Evolutionary conservation across 257 asterid species (phyloP).

Genomic region (Henckelia pumila): DNA sequence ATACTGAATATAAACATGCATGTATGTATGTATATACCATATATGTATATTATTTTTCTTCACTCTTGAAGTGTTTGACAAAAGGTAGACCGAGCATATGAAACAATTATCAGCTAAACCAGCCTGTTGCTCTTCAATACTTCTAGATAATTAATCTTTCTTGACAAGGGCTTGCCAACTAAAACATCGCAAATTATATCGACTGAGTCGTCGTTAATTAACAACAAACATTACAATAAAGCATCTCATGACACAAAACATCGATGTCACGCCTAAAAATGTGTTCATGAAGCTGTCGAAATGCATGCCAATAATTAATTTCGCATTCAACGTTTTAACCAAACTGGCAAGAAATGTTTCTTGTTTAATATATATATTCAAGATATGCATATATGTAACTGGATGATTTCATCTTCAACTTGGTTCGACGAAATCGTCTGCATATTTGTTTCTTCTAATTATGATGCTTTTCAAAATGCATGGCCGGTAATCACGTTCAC

Average conservation of each 20-base stretch:
- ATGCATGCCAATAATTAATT: conserved; percentile 7
- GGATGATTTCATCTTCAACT: conserved; percentile 24
- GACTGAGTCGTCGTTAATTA: conserved; percentile 44
- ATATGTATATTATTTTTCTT: no score
- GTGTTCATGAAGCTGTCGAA: conserved; percentile 36
- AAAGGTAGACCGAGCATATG: conserved; percentile 14
- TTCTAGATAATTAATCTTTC: conserved; percentile 21
- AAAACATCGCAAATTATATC: conserved; percentile 21
- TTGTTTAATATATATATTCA: conserved; percentile 24
- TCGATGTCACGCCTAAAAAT: conserved; percentile 10
- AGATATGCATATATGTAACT: conserved; percentile 15
- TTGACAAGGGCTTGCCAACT: conserved; percentile 42
- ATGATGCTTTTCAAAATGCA: conserved; percentile 27
- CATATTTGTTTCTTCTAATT: conserved; percentile 15
- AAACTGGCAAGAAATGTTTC: conserved; percentile 33
- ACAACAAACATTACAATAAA: conserved; percentile 32
- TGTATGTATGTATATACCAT: no score
- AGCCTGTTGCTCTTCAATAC: conserved; percentile 14
- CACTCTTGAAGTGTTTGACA: conserved; percentile 18
- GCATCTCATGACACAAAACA: conserved; percentile 13
- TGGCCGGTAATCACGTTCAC: conserved; percentile 25
- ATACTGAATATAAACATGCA: no score
- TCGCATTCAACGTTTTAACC: conserved; percentile 18
- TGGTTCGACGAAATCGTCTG: conserved; percentile 28
- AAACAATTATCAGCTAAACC: background rate